These are phyloP conservation scores for Penicillium nucicola DNA, from an alignment of 495 filamentous ascomycete genomes.

Conservation along the genomic window DNA sequence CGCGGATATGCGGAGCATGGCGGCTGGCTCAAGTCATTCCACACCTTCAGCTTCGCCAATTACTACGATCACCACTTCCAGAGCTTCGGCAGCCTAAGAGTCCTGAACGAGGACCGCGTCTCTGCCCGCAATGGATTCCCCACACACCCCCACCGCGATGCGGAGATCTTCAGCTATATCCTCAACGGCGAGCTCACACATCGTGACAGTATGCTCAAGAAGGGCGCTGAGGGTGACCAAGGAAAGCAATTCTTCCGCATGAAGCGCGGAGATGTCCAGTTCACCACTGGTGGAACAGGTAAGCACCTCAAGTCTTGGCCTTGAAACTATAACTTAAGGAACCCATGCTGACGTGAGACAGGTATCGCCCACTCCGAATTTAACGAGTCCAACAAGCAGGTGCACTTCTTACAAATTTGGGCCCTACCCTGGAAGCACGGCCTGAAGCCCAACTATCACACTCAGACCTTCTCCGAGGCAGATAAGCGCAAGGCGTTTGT, in stretches of 20 bases:
- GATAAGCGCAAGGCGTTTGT: slow-evolving; percentile 66
- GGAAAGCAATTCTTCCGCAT: slow-evolving; percentile 64
- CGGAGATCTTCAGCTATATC: slow-evolving; percentile 83
- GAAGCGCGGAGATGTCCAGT: slow-evolving; percentile 76
- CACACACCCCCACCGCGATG: slow-evolving; percentile 76
- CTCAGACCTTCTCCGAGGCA: slow-evolving; percentile 62
- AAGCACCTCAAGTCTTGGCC: slow-evolving; percentile 8
- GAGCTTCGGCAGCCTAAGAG: slow-evolving; percentile 67
- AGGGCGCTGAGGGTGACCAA: slow-evolving; percentile 49
- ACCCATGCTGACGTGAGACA: slow-evolving; percentile 14
- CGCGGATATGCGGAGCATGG: slow-evolving; percentile 74
- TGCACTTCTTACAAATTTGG: slow-evolving; percentile 85
- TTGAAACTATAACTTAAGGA: neutral
- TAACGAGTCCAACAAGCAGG: slow-evolving; percentile 62
- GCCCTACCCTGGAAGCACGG: slow-evolving; percentile 66
- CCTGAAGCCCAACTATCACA: slow-evolving; percentile 68
- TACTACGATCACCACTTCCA: slow-evolving; percentile 66
- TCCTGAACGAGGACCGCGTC: slow-evolving; percentile 82
- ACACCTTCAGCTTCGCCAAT: slow-evolving; percentile 75
- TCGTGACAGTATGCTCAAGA: slow-evolving; percentile 68
- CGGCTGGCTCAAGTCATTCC: slow-evolving; percentile 81
- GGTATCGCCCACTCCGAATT: slow-evolving; percentile 75
- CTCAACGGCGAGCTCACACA: slow-evolving; percentile 77
- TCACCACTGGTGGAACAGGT: slow-evolving; percentile 73
- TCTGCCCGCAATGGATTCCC: slow-evolving; percentile 66